Conservation (phyloP, 2,329 filamentous ascomycete species). For the Rugonectria rugulosa region DNA sequence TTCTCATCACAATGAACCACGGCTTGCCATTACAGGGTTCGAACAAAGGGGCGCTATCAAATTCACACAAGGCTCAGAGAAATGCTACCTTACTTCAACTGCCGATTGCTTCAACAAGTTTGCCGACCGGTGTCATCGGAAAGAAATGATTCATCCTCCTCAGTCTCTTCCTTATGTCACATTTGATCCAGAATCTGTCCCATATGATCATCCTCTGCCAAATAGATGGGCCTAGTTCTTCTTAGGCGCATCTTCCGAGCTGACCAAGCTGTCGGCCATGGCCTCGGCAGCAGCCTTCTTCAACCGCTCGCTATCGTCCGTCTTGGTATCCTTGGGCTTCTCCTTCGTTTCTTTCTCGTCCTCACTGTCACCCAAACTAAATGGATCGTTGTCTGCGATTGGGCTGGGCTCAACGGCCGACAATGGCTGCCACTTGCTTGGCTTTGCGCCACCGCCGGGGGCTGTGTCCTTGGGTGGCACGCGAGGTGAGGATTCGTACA, state of each 20-base stretch:
- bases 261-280: constrained; percentile 64
- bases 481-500: constrained; percentile 72
- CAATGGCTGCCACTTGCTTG: constrained; percentile 97
- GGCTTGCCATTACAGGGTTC: constrained; percentile 30
- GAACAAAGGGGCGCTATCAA: constrained; percentile 24
- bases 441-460: constrained; percentile 63
- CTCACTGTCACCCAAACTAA: constrained; percentile 94
- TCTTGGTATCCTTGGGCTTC: constrained; percentile 62
- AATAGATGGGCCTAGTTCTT: constrained; percentile 40
- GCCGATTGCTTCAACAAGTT: constrained; percentile 15
- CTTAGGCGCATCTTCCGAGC: constrained; percentile 43
- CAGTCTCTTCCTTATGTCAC: background rate
- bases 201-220: background rate
- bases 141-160: constrained; percentile 16
- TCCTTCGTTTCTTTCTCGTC: constrained; percentile 77
- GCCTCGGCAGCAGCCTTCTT: constrained; percentile 71
- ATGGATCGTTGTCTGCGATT: constrained; percentile 90
- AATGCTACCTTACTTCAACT: constrained; percentile 13
- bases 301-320: constrained; percentile 66
- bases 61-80: constrained; percentile 19
- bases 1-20: constrained; percentile 7
- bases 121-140: constrained; percentile 15
- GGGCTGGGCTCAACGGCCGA: constrained; percentile 83
- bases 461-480: constrained; percentile 59
- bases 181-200: background rate